Evolutionary conservation across 164 flowering plant species (phyloP).

Genomic region (Tetrastigma voinierianum): DNA sequence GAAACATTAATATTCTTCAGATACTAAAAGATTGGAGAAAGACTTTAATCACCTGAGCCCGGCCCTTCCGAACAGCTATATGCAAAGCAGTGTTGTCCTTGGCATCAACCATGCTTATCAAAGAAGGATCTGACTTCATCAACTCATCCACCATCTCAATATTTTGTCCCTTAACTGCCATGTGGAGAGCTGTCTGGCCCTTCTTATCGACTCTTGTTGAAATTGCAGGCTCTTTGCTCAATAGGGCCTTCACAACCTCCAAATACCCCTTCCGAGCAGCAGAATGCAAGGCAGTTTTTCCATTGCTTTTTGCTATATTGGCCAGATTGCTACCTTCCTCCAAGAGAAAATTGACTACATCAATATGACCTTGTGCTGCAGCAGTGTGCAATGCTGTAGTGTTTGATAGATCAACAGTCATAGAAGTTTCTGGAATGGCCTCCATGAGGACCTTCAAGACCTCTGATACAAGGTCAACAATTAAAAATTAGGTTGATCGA

Average conservation of each 20-base stretch:
- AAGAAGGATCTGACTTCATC: conserved; percentile 17
- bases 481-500: background rate
- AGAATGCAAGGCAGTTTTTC: conserved; percentile 49
- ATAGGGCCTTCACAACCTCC: conserved; percentile 37
- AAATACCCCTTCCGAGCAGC: conserved; percentile 46
- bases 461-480: conserved; percentile 15
- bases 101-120: conserved; percentile 35
- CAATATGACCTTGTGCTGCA: conserved; percentile 41
- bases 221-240: conserved; percentile 30
- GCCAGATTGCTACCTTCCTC: conserved; percentile 28
- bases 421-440: conserved; percentile 25
- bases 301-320: conserved; percentile 37
- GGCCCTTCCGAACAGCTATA: conserved; percentile 40
- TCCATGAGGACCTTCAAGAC: conserved; percentile 34
- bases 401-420: conserved; percentile 38
- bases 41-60: conserved; percentile 29
- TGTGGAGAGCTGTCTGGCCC: conserved; percentile 52
- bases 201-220: conserved; percentile 35
- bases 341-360: conserved; percentile 39
- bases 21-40: background rate
- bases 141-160: conserved; percentile 33
- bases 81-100: conserved; percentile 46
- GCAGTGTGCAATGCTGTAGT: conserved; percentile 46
- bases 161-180: conserved; percentile 45
- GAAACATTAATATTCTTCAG: background rate